Evolutionary conservation across 2,329 filamentous ascomycete species (phyloP).

Genomic region (Pseudocercospora fuligena): DNA sequence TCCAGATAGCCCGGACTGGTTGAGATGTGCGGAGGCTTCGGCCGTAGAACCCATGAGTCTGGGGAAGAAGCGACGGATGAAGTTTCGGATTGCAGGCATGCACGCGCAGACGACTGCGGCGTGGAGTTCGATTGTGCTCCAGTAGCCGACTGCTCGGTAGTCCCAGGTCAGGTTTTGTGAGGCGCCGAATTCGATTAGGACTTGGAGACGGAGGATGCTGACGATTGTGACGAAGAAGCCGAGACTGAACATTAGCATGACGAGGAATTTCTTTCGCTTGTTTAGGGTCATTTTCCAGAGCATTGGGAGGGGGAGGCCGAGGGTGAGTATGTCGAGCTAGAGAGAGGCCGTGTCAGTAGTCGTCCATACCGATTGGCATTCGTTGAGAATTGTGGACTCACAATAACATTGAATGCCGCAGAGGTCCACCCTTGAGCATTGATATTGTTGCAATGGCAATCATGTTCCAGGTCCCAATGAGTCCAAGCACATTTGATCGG

Average conservation of each 20-base stretch:
- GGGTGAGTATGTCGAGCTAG: constrained; percentile 28
- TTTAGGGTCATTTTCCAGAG: constrained; percentile 30
- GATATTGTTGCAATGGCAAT: constrained; percentile 28
- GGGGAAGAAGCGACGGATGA: constrained; percentile 17
- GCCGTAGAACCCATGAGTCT: constrained; percentile 14
- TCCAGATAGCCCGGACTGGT: constrained; percentile 7
- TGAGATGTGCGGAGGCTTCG: background rate
- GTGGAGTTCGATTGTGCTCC: constrained; percentile 22
- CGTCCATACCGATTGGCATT: no score
- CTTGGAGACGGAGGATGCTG: constrained; percentile 26
- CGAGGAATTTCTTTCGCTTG: constrained; percentile 29
- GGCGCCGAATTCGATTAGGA: constrained; percentile 29
- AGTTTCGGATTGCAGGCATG: constrained; percentile 22
- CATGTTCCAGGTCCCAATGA: constrained; percentile 22
- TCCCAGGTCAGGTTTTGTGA: constrained; percentile 25
- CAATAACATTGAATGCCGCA: constrained; percentile 25
- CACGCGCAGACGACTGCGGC: constrained; percentile 21
- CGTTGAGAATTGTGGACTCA: background rate
- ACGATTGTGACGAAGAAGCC: constrained; percentile 31
- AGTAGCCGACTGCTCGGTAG: constrained; percentile 18
- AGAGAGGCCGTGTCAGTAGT: background rate
- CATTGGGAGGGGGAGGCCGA: constrained; percentile 29
- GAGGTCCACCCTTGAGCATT: constrained; percentile 30
- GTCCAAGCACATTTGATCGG: constrained; percentile 25
- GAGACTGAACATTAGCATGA: constrained; percentile 30